These are phyloP conservation scores for Escovopsis weberi DNA, from an alignment of 2,329 filamentous ascomycete species.

Conservation along the genomic window DNA sequence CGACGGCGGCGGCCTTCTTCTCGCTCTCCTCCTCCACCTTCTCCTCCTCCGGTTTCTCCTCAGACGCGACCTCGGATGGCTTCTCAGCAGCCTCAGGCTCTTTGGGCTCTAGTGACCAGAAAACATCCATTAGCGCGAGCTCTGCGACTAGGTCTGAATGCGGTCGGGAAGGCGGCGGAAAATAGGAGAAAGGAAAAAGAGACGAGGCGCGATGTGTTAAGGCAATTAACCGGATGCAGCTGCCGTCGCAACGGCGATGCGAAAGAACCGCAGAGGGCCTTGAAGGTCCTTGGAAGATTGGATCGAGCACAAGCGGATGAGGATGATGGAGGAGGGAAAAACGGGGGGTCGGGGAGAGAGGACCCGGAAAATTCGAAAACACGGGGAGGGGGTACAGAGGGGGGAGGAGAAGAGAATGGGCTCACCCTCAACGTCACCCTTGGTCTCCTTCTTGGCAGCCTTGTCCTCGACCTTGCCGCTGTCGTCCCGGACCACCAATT, in stretches of 20 bases:
- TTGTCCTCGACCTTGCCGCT: constrained; percentile 12
- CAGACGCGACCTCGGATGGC: constrained; percentile 15
- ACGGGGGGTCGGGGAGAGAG: neutral
- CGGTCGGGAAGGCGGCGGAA: too few relatives aligned
- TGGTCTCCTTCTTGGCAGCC: constrained; percentile 15
- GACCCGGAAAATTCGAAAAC: neutral
- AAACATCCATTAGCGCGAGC: constrained; percentile 14
- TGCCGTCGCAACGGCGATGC: too few relatives aligned
- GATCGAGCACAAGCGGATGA: too few relatives aligned
- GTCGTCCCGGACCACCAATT: constrained; percentile 10
- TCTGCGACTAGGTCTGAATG: neutral
- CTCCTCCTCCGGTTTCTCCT: neutral
- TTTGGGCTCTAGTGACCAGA: constrained; percentile 12
- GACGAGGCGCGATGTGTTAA: too few relatives aligned
- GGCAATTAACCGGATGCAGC: too few relatives aligned
- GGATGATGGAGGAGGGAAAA: too few relatives aligned
- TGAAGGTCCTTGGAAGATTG: too few relatives aligned
- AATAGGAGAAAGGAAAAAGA: too few relatives aligned
- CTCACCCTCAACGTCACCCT: constrained; percentile 19
- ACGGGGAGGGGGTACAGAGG: constrained; percentile 1
- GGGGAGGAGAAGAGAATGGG: constrained; percentile 4
- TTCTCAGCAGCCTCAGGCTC: constrained; percentile 16
- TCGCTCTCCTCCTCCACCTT: constrained; percentile 4
- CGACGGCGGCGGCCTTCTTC: constrained; percentile 14
- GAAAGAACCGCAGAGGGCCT: too few relatives aligned